Evolutionary conservation across 306 rosid species (phyloP), one percentile per base, ranked within the genome.

Genomic region (Malus orientalis): DNA sequence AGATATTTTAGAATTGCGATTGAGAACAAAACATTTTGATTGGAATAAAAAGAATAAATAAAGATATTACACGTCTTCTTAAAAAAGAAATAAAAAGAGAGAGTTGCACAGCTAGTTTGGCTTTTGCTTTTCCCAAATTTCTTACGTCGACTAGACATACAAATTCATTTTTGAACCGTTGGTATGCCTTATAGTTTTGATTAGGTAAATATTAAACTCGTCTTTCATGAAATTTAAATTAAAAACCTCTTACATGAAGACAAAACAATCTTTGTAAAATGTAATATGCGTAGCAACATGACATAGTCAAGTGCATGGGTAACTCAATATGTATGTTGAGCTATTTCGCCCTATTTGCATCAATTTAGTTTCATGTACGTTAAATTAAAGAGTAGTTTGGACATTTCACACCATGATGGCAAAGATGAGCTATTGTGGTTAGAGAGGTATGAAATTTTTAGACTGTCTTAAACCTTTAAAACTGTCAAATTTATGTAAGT

Each of bases 181-280:
- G 1, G 8, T 18, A 5, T 0, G 8, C 55, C 20, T 51, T 51
- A 5, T 10, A 18, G 2, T 51, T 51, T 51, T 51, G 7, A 36
- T 36, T 2, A 6, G 0, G 42, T 36, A 36, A 36, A 36, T 51
- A 51, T 5, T 18, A 15, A 15, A 15, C 55, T 5, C 55, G 55
- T 51, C 1, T 15, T 15, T 51, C 8, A 51, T 0, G 0, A 11
- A 11, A 51, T 4, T 51, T 51, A 51, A 15, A 0, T 51, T 51
- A 5, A 51, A 1, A 27, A 27, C 27, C 27, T 27, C 27, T 27
- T 27, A 27, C 27, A 27, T 27, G 27, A 27, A 1, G 2, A 6
- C 3, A 15, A 5, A 51, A 51, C 2, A 4, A 0, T 51, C 0
- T 51, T 1, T 15, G 1, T 51, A 51, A 51, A 15, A 5, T 5